Base-by-base conservation (phyloP, 208 protist species). In the Trypanosoma platydactyli region DNA sequence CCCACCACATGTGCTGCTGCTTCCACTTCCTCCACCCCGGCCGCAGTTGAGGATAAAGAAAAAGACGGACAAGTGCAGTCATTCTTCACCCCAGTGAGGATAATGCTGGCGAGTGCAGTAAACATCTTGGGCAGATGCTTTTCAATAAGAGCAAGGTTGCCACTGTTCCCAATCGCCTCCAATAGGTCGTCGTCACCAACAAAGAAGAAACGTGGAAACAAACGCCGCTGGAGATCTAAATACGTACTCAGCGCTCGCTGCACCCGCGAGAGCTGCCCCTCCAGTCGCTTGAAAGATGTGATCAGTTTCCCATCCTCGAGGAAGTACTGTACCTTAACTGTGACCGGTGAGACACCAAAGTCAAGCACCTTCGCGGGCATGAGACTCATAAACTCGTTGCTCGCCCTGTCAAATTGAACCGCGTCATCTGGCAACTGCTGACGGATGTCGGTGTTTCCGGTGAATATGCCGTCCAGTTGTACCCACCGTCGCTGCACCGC, bases 121-220 rank as follows among this genome's bases (percentile, higher is more conserved):
- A 99, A 99, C 98, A 99, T 99, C 81, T 99, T 99, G 45, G 86
- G 88, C 27, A 99, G 88, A 76, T 99, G 98, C 63, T 98, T 99
- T 76, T 97, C 94, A 42, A 99, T 79, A 70, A 97, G 93, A 51
- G 73, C 55, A 4, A 80, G 81, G 64, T 98, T 95, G 56, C 94
- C 97, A 77, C 85, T 94, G 77, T 99, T 99, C 67, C 98, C 98
- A 67, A 99, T 95, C 46, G 99, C 99, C 76, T 99, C 98, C 3
- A 99, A 87, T 60, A 99, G 80, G 79, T 99, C 99, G 76, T 99
- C 98, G 87, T 99, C 99, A 35, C 98, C 98, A 42, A 99, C 91
- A 76, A 99, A 99, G 79, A 99, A 99, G 87, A 99, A 99, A 61
- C 98, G 94, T 1, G 99, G 97, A 76, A 99, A 99, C 58, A 88